Evolutionary conservation across 495 filamentous ascomycete species (phyloP).

Genomic region (Aspergillus nanangensis): DNA sequence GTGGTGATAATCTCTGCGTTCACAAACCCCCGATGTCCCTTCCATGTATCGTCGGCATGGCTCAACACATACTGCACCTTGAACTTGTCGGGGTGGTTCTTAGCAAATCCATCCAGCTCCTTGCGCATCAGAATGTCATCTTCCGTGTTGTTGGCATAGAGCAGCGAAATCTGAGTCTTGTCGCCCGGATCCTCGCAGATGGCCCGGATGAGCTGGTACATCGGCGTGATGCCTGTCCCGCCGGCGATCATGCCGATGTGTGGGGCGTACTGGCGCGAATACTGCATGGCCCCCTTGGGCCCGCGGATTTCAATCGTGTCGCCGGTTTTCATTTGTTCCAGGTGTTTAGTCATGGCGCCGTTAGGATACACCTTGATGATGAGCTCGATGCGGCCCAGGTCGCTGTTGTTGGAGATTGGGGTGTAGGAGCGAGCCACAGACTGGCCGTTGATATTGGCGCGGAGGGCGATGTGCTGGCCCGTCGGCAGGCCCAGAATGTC

Average conservation of each 20-base stretch:
- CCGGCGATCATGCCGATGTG: conserved; percentile 47
- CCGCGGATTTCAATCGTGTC: conserved; percentile 43
- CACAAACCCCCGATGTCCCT: conserved; percentile 17
- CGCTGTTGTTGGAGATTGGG: conserved; percentile 38
- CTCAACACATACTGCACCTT: conserved; percentile 40
- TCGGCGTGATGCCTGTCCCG: conserved; percentile 55
- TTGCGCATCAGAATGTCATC: conserved; percentile 34
- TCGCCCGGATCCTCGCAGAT: conserved; percentile 46
- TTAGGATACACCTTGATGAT: conserved; percentile 38
- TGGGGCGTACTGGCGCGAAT: conserved; percentile 25
- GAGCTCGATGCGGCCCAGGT: conserved; percentile 33
- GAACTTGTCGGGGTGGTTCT: conserved; percentile 32
- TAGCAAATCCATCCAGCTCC: conserved; percentile 44
- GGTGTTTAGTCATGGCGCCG: conserved; percentile 36
- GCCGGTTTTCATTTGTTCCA: conserved; percentile 32
- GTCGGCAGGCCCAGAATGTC: conserved; percentile 38
- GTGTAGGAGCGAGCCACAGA: conserved; percentile 39
- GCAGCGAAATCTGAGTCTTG: conserved; percentile 38
- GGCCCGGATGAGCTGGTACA: conserved; percentile 49
- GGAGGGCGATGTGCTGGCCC: conserved; percentile 41
- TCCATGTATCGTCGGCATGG: conserved; percentile 20
- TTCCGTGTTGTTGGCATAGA: conserved; percentile 42
- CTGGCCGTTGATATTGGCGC: conserved; percentile 32
- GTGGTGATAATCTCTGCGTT: conserved; percentile 13
- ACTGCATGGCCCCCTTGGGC: conserved; percentile 45